These are phyloP conservation scores for Sarocladiaceae sp. DNA, from an alignment of 2,329 filamentous ascomycete genomes.

Conservation along the genomic window DNA sequence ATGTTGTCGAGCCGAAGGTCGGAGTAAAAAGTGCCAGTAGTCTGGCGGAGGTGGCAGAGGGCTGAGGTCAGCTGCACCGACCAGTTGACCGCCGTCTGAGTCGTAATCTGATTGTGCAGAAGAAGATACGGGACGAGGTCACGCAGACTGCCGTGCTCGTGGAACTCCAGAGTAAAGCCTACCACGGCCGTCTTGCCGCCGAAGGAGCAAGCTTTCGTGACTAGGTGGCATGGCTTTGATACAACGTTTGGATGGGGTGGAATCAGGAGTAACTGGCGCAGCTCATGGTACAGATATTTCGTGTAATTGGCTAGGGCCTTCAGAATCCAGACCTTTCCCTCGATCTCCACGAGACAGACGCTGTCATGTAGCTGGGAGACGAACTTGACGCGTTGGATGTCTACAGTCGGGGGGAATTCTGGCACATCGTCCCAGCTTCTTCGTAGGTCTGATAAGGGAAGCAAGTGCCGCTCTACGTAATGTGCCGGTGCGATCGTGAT, in stretches of 20 bases:
- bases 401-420: slow-evolving; percentile 39
- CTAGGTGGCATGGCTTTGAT: slow-evolving; percentile 44
- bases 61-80: slow-evolving; percentile 47
- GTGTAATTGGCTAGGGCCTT: slow-evolving; percentile 54
- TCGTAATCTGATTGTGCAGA: slow-evolving; percentile 37
- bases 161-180: slow-evolving; percentile 52
- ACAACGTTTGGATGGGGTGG: slow-evolving; percentile 50
- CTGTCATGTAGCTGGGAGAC: slow-evolving; percentile 54
- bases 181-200: slow-evolving; percentile 51
- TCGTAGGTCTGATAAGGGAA: slow-evolving; percentile 37
- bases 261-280: slow-evolving; percentile 50
- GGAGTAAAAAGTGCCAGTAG: slow-evolving; percentile 47
- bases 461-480: slow-evolving; percentile 48
- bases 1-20: slow-evolving; percentile 59
- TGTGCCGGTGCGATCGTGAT: slow-evolving; percentile 46
- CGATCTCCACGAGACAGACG: slow-evolving; percentile 48
- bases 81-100: slow-evolving; percentile 45
- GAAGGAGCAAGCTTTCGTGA: slow-evolving; percentile 53
- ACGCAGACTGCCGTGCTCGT: slow-evolving; percentile 49
- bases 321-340: slow-evolving; percentile 43
- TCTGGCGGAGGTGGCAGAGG: slow-evolving; percentile 43
- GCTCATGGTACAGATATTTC: slow-evolving; percentile 59
- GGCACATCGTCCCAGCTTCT: slow-evolving; percentile 38
- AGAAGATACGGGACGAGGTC: slow-evolving; percentile 49
- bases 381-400: slow-evolving; percentile 46